These are phyloP conservation scores for Fomitopsis palustris DNA, from an alignment of 1,284 basidiomycete genomes.

Conservation along the genomic window DNA sequence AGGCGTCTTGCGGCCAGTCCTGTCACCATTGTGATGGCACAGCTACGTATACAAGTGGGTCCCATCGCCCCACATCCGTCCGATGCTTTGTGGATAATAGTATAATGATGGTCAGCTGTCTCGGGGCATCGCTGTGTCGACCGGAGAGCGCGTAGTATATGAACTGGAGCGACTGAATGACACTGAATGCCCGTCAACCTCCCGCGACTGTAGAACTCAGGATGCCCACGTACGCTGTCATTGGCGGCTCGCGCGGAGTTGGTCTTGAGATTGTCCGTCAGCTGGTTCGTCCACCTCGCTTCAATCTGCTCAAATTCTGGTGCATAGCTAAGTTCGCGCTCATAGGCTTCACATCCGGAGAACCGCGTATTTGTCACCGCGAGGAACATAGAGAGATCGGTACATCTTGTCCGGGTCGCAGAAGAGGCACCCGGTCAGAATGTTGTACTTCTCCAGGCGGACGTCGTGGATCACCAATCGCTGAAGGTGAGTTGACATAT, in stretches of 20 bases:
- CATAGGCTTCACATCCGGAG: constrained; percentile 8
- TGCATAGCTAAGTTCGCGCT: neutral
- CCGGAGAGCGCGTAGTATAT: too few relatives aligned
- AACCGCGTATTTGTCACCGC: constrained; percentile 24
- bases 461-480: constrained; percentile 19
- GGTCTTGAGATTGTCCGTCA: constrained; percentile 16
- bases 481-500: constrained; percentile 15
- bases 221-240: constrained; percentile 18
- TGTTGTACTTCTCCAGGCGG: constrained; percentile 23
- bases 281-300: constrained; percentile 8
- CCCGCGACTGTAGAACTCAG: too few relatives aligned
- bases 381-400: constrained; percentile 18
- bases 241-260: constrained; percentile 21
- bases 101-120: too few relatives aligned
- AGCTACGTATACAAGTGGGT: too few relatives aligned
- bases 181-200: too few relatives aligned
- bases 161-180: too few relatives aligned
- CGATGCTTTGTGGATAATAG: too few relatives aligned
- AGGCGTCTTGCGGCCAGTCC: too few relatives aligned
- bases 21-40: too few relatives aligned
- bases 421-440: constrained; percentile 17
- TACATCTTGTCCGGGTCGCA: constrained; percentile 11
- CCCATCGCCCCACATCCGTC: neutral
- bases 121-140: too few relatives aligned
- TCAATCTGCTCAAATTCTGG: neutral